Evolutionary conservation across 805 yeast genomes (phyloP).

Genomic region (Barnettozyma wickerhamii): DNA sequence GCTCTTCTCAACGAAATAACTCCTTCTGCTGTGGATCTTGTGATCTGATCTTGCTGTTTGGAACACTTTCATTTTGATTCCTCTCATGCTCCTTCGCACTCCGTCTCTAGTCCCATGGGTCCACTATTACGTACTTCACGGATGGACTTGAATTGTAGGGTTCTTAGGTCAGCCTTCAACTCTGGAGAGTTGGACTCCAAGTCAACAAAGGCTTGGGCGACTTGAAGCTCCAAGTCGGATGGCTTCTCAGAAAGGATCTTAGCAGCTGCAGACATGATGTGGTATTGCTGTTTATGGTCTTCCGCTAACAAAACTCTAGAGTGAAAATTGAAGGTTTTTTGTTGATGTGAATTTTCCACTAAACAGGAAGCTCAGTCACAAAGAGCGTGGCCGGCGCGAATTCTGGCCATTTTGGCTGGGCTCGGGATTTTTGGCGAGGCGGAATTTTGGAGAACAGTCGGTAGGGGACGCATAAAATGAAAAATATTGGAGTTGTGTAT

Average conservation of each 20-base stretch:
- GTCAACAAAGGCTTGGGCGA: constrained; percentile 97
- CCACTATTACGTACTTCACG: constrained; percentile 60
- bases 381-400: background rate
- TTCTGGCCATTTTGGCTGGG: background rate
- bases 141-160: constrained; percentile 97
- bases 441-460: background rate
- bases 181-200: constrained; percentile 92
- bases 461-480: background rate
- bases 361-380: background rate
- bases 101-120: background rate
- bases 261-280: constrained; percentile 92
- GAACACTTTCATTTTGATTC: too few species aligned
- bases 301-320: background rate
- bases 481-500: background rate
- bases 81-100: background rate
- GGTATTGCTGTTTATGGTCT: background rate
- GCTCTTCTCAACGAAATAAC: too few species aligned
- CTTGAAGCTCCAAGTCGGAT: constrained; percentile 98
- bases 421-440: too few species aligned
- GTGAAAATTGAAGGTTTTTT: constrained; percentile 1
- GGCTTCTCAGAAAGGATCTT: constrained; percentile 95
- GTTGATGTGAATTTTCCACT: constrained; percentile 1
- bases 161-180: constrained; percentile 96
- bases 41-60: background rate
- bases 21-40: background rate